Evolutionary conservation across 2,329 filamentous ascomycete genomes (phyloP), one percentile per base, ranked within the genome.

Genomic region (Neofusicoccum parvum): DNA sequence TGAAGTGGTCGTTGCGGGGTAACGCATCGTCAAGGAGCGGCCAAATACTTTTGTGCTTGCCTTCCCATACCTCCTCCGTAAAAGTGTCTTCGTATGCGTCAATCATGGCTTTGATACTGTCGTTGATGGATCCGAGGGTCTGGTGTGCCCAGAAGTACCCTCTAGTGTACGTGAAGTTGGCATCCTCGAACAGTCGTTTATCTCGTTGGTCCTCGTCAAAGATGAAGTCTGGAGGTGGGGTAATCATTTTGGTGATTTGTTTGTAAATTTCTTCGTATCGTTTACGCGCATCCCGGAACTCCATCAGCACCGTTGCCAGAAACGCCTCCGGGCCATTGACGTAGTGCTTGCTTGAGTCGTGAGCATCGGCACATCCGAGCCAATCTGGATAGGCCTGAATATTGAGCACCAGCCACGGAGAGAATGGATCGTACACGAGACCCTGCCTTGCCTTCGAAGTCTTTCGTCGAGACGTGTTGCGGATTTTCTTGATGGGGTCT

Each of bases 91-190:
- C 76, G 70, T 86, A 88, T 10, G 85, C 80, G 53, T 84, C 78
- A 10, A 86, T 79, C 80, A 88, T 87, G 36, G 83, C 80, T 68
- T 85, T 84, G 71, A 88, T 86, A 67, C 82, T 82, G 56, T 86
- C 84, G 69, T 87, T 88, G 69, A 88, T 83, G 39, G 86, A 83
- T 41, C 84, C 85, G 3, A 88, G 80, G 3, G 86, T 86, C 73
- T 88, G 86, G 70, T 84, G 87, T 0, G 85, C 86, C 82, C 86
- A 88, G 71, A 88, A 88, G 70, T 88, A 88, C 15, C 86, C 81
- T 0, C 85, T 80, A 15, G 85, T 87, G 75, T 86, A 88, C 1
- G 86, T 88, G 70, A 87, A 88, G 64, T 85, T 75, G 62, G 81
- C 80, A 70, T 88, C 86, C 72, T 89, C 86, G 69, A 88, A 88